phyloP scores from a whole-genome alignment of 2,329 filamentous ascomycete genomes.

The Aspergillus hortae region DNA sequence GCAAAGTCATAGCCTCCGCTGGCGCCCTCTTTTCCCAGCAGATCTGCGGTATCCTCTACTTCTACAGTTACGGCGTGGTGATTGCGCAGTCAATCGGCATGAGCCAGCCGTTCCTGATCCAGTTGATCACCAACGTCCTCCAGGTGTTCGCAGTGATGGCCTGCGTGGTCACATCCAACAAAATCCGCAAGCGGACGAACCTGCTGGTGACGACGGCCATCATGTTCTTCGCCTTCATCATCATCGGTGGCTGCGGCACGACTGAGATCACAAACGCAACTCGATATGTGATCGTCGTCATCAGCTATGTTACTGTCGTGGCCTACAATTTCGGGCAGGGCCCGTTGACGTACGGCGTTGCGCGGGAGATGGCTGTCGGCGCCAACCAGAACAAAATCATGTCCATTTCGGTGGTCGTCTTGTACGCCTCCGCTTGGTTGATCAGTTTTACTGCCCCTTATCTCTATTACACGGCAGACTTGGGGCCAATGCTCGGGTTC shows the following conservation, averaged over 20 bases:
- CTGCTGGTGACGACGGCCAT: background rate
- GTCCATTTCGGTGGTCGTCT: background rate
- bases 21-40: slow-evolving; percentile 1
- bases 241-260: background rate
- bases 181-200: background rate
- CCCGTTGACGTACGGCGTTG: background rate
- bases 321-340: background rate
- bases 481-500: background rate
- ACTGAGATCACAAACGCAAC: background rate
- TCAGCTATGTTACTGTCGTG: background rate
- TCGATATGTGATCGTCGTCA: background rate
- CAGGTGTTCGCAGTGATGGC: background rate
- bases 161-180: background rate
- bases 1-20: background rate
- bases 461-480: background rate
- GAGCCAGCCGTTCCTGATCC: background rate
- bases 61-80: background rate
- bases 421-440: background rate
- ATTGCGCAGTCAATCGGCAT: background rate
- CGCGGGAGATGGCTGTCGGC: background rate
- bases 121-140: background rate
- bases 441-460: background rate
- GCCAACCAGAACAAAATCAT: background rate
- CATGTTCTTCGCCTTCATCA: background rate
- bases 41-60: slow-evolving; percentile 1